Evolutionary conservation across 2,329 filamentous ascomycete genomes (phyloP).

Genomic region (Aureobasidium mangrovei): DNA sequence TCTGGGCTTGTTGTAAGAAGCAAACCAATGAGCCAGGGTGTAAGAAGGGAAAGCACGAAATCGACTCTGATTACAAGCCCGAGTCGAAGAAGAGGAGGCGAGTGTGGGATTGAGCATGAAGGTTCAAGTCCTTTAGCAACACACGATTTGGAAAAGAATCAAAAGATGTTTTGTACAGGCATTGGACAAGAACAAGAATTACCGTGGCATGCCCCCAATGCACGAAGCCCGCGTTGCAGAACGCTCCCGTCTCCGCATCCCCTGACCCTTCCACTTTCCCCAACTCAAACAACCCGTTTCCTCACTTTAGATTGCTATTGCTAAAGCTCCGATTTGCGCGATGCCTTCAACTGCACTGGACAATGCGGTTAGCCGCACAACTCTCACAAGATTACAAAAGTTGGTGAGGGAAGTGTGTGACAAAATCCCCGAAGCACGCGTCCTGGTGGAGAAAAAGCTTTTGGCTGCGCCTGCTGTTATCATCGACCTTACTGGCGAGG

Average conservation of each 20-base stretch:
- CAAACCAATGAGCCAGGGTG: not conserved
- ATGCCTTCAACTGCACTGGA: not conserved
- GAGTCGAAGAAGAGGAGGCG: not conserved
- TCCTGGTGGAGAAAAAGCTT: not conserved
- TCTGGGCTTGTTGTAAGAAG: not conserved
- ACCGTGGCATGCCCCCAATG: not conserved
- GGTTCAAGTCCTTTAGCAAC: not conserved
- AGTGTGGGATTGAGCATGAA: not conserved
- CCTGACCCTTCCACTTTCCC: not conserved
- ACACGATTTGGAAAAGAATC: not conserved
- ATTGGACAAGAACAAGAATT: not conserved
- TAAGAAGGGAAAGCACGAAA: not conserved
- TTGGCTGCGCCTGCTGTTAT: not conserved
- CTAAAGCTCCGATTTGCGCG: not conserved
- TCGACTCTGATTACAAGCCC: not conserved
- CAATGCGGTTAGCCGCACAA: not conserved
- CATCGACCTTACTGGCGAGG: not conserved
- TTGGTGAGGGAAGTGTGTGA: not conserved
- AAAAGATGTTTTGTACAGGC: not conserved
- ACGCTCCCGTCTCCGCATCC: not conserved
- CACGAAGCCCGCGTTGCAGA: not conserved
- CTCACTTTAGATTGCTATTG: not conserved
- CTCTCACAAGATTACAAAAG: not conserved
- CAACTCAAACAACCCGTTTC: too few relatives aligned
- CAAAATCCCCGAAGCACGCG: not conserved